Base-by-base conservation (phyloP, 2,329 filamentous ascomycete species). In the Furcasterigmium sp. region DNA sequence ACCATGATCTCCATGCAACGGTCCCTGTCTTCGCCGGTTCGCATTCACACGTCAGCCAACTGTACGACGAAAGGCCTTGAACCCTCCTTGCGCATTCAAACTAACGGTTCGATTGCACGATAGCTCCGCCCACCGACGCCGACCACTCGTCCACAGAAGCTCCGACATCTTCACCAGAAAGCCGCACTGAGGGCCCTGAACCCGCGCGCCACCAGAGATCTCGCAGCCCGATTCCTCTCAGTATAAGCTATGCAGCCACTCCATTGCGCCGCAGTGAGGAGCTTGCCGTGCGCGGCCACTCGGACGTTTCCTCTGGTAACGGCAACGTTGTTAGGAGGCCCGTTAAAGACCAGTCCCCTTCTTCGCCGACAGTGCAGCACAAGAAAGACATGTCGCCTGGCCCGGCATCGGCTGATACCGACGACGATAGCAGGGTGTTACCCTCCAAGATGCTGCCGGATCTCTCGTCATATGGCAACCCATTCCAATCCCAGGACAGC, bases 401-500 rank as follows among this genome's bases (percentile, higher is more conserved):
- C 29, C 14, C 29, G 7, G 29, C 29, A 2, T 15, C 17, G 3
- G 8, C 56, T 61, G 15, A 52, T 53, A 35, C 52, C 66, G 37
- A 40, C n/a, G 69, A 65, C 46, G 67, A 73, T 4, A 35, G 4
- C 32, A 15, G 5, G 7, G 9, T 6, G 8, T 63, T 41, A 59
- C 67, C 41, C 60, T 72, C 39, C 14, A 35, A 23, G 17, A 69
- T 87, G 37, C 63, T 86, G 38, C 75, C 78, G 48, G 82, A 87
- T 58, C 66, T 79, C 35, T 84, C 83, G 34, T 70, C 81, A 44
- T 87, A 86, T 61, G 73, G 76, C 37, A 84, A 85, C 57, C 65
- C 76, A 13, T 73, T 76, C 51, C 61, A 84, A 43, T 71, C 76
- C 39, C 72, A 76, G 29, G 78, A 84, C 48, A 73, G 72, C 41